Evolutionary conservation across 768 basidiomycete genomes (phyloP), one percentile per base, ranked within the genome.

Genomic region (Calocybe cyanea): DNA sequence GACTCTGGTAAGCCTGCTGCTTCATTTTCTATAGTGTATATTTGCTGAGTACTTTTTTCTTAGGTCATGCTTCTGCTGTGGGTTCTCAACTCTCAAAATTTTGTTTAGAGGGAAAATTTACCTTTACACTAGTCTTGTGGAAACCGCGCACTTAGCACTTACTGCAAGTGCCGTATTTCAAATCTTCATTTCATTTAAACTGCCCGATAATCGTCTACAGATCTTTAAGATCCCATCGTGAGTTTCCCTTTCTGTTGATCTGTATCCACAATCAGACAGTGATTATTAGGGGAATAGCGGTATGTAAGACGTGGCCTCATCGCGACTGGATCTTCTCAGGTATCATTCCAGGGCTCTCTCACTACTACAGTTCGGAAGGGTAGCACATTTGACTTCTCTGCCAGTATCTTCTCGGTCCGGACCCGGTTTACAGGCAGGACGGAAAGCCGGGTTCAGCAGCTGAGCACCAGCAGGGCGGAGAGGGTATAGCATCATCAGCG

Each of bases 41-140:
- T n/a, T 39, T 14, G 34, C 33, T 39, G 7, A 40, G 14, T 4
- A 21, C 4, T n/a, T n/a, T 11, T 35, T 1, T 13, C 13, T 6
- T 33, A 46, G 46, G 46, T 41, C 19, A 34, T n/a, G 8, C 14
- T 15, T 9, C 39, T 48, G 7, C 36, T 48, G 46, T 41, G 21
- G 14, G 33, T 30, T 34, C 14, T 13, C 9, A 21, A 10, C 11
- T 13, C 23, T n/a, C 34, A 6, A 24, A 4, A 19, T 21, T 17
- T 19, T 30, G 4, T 24, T n/a, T 20, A 31, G 28, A 17, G 7
- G 13, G 14, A 17, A 1, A 1, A 13, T 33, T 31, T 8, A 3
- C n/a, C 4, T 10, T 2, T 15, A 10, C 18, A 10, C 7, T n/a
- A 48, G 46, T 24, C 6, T 41, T 3, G 11, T 48, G 40, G 46